Percentiles rank a stretch among this genome's conserved stretches.
Conservation (phyloP, 208 protist genomes). For the Angomonas ambiguus region DNA sequence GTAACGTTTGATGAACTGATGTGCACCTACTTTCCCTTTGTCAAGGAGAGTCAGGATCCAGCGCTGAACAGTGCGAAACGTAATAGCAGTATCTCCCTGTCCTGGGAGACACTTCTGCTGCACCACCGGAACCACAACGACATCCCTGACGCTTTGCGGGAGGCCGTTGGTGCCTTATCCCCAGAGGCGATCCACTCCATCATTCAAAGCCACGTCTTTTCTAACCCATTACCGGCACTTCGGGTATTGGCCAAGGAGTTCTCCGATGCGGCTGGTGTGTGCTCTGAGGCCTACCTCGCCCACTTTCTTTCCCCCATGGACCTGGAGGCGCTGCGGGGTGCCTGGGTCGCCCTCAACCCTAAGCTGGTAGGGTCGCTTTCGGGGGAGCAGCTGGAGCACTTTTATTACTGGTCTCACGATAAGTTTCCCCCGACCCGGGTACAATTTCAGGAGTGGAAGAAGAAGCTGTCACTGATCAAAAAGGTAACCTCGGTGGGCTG, state of each 20-base stretch:
- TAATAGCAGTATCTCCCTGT: slow-evolving; percentile 17
- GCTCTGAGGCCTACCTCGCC: slow-evolving; percentile 19
- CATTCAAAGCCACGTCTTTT: slow-evolving; percentile 20
- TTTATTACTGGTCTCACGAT: slow-evolving; percentile 48
- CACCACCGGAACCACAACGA: slow-evolving; percentile 25
- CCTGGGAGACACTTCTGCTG: slow-evolving; percentile 13
- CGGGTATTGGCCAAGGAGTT: slow-evolving; percentile 11
- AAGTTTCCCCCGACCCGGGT: slow-evolving; percentile 12
- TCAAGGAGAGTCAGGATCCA: slow-evolving; percentile 19
- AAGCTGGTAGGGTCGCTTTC: slow-evolving; percentile 27
- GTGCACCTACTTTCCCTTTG: slow-evolving; percentile 45
- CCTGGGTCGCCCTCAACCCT: slow-evolving; percentile 50
- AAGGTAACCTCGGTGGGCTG: slow-evolving; percentile 30
- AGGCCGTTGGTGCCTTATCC: slow-evolving; percentile 39
- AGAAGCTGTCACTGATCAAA: slow-evolving; percentile 26
- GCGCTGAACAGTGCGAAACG: slow-evolving; percentile 19
- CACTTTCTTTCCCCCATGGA: slow-evolving; percentile 23
- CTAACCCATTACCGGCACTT: slow-evolving; percentile 20
- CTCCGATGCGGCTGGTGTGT: slow-evolving; percentile 12
- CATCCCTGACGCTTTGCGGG: slow-evolving; percentile 24
- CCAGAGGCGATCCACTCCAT: slow-evolving; percentile 31
- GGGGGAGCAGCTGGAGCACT: slow-evolving; percentile 32
- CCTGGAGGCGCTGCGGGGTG: slow-evolving; percentile 42
- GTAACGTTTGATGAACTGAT: slow-evolving; percentile 54
- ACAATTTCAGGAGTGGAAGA: slow-evolving; percentile 30